phyloP scores from a whole-genome alignment of 257 asterid species.

The Handroanthus guayacan region DNA sequence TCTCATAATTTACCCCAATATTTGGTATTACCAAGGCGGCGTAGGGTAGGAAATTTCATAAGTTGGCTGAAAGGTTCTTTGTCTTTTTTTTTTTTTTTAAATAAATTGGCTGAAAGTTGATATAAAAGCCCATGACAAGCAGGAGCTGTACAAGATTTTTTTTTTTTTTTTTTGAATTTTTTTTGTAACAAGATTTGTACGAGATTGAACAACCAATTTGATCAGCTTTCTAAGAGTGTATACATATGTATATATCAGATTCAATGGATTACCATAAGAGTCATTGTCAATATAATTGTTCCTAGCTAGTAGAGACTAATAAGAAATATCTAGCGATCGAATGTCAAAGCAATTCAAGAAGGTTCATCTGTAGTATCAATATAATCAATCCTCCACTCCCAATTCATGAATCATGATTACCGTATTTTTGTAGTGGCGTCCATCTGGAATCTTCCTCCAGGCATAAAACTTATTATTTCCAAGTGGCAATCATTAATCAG shows the following conservation, averaged over 20 bases:
- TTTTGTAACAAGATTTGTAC: neutral
- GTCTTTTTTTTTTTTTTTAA: no score
- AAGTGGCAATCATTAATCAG: neutral
- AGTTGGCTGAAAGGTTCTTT: no score
- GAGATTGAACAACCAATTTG: neutral
- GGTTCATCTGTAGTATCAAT: conserved; percentile 2
- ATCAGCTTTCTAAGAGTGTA: neutral
- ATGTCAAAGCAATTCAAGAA: neutral
- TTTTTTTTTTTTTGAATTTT: no score
- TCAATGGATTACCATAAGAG: neutral
- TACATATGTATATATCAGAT: neutral
- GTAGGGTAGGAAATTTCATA: no score
- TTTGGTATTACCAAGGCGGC: no score
- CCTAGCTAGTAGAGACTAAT: conserved; percentile 8
- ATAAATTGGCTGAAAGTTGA: no score
- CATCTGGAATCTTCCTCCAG: conserved; percentile 1
- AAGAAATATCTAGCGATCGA: neutral
- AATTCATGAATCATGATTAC: conserved; percentile 3
- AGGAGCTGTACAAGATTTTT: no score
- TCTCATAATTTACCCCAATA: no score
- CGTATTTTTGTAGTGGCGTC: neutral
- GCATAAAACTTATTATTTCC: neutral
- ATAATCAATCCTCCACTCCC: conserved; percentile 14
- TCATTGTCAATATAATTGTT: conserved; percentile 25
- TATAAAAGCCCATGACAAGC: no score